Evolutionary conservation across 2,329 filamentous ascomycete genomes (phyloP), one percentile per base, ranked within the genome.

Genomic region (Alternaria sp.): DNA sequence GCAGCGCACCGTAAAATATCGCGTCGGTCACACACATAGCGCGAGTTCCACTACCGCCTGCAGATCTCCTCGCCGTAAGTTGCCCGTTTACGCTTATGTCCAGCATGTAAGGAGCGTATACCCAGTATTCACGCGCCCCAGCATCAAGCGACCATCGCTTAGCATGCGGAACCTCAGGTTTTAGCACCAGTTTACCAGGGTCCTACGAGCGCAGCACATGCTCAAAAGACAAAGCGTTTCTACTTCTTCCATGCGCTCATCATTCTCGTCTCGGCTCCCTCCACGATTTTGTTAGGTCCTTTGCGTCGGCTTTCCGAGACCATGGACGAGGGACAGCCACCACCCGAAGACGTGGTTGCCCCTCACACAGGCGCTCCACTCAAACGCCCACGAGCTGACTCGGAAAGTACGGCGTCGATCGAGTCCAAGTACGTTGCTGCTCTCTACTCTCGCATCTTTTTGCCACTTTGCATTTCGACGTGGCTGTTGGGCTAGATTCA

Each of bases 261-360:
- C 62, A 48, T 65, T 69, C 28, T 63, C 54, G 62, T 64, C 66
- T 68, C 48, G 61, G 56, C 48, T 57, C 50, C 51, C 54, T 52
- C 55, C 58, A 59, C 61, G 44, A 66, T 66, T 27, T 54, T 34
- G 58, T 46, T 64, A 60, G 55, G 56, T 53, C 45, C 62, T 64
- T 57, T 66, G 59, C 61, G 64, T 64, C 63, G 63, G 57, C 66
- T 65, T 69, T 75, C 75, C 75, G 73, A 64, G 59, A 66, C 75
- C 75, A 78, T 78, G 76, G 75, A 75, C 52, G 66, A 70, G 74
- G 71, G 63, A 65, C 73, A 70, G 75, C 75, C 76, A 76, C 74
- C 63, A 74, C 74, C 76, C 75, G 75, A 73, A 63, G 68, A 69
- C 64, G 64, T 64, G 75, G 75, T 68, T 68, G 70, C 65, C 68